Evolutionary conservation across 2,329 filamentous ascomycete species (phyloP), one percentile per base, ranked within the genome.

Genomic region (Trichoderma sp.): DNA sequence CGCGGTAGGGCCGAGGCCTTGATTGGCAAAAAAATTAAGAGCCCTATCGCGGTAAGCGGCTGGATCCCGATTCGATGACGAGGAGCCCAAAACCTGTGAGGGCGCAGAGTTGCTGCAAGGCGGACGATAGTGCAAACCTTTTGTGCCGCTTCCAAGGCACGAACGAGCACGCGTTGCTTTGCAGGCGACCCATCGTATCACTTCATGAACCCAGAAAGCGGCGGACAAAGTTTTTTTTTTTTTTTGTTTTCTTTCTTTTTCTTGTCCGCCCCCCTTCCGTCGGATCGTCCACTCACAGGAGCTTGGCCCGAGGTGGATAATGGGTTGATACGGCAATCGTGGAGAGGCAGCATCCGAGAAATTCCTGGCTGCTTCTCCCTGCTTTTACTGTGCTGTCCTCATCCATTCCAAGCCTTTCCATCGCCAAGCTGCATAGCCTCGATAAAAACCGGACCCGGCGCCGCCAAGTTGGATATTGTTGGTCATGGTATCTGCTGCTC

Each of bases 51-150:
- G 60, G 60, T 17, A 13, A 29, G 32, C 29, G 27, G 59, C 27
- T 37, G 42, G 59, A 53, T 63, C 32, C 59, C 48, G 48, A 63
- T 63, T 63, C 59, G 59, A 35, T 48, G 25, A 52, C 39, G 39
- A 12, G 3, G 34, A 63, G 59, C 25, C 22, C 17, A 9, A 25
- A 52, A 53, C 22, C 25, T 39, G 48, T 17, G 45, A 63, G 32
- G 45, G 59, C 45, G 19, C 56, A 32, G 9, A 42, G 27, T 2
- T 45, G 37, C 59, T 53, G 59, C 34, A 63, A 27, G 45, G 13
- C 45, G 45, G 39, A 27, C 59, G 34, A 39, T 63, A 63, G 59
- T 52, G 59, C 45, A 39, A 63, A 63, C 59, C 48, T 63, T 63
- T 63, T 63, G 15, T n/a, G 22, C 10, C 19, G 59, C 59, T 63